Base-by-base conservation (phyloP, 2,329 filamentous ascomycete genomes). In the Fusarium begoniae region DNA sequence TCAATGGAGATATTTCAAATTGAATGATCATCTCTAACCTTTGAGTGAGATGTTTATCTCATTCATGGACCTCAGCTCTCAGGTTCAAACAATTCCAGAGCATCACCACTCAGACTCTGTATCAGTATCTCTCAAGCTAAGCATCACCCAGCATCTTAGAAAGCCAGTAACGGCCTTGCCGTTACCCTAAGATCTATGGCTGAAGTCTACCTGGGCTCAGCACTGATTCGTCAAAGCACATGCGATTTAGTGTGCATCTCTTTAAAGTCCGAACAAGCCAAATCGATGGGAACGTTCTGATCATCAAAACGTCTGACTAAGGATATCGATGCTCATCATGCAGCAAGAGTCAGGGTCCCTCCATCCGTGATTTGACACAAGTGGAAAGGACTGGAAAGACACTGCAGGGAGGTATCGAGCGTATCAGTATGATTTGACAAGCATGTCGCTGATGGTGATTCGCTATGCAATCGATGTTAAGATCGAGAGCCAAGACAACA, bases 331-430 rank as follows among this genome's bases (percentile, higher is more conserved):
- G 45, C 56, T 41, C 47, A 67, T 41, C 47, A 67, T 69, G 65
- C 63, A 67, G 30, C 48, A 63, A 66, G 66, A 70, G 60, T 71
- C 48, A 61, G 68, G 66, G 68, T 66, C 68, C 61, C 60, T 56
- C 60, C 43, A 41, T 64, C 38, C 47, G 26, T 32, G n/a, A 18
- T 62, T 20, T 32, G 18, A 17, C 51, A 59, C 24, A 50, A 70
- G n/a, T 58, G 11, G 44, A 45, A 24, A 70, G 30, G 38, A 45
- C 26, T 48, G 26, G 59, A 69, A 40, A 70, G n/a, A 50, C 22
- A 38, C 58, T 58, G 26, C 28, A 8, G 26, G 38, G 37, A 28
- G 18, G 24, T 15, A 14, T 47, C 24, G 20, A 32, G n/a, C 68
- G 12, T 18, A 44, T 44, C 30, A 48, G 41, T 26, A 50, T 58